phyloP scores from a whole-genome alignment of 2,329 filamentous ascomycete species.

The Geosmithia flava region DNA sequence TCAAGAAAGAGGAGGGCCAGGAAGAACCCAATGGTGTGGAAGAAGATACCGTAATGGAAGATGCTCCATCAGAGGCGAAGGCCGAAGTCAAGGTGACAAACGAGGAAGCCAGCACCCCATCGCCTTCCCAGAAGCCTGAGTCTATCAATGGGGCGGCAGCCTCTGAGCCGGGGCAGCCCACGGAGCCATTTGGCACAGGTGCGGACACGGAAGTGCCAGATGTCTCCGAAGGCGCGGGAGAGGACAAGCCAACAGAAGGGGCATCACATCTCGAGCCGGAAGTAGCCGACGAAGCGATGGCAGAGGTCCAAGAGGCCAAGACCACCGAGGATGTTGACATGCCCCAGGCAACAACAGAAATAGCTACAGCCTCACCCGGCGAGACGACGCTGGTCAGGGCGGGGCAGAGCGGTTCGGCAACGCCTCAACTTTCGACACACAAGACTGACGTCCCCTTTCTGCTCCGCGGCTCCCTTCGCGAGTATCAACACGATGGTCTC shows the following conservation, averaged over 20 bases:
- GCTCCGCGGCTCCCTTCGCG: conserved; percentile 75
- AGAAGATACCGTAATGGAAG: conserved; percentile 11
- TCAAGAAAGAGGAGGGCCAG: conserved; percentile 18
- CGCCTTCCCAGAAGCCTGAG: background rate
- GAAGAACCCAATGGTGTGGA: conserved; percentile 18
- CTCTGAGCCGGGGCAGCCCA: background rate
- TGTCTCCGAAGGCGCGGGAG: background rate
- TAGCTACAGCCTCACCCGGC: background rate
- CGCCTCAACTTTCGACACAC: conserved; percentile 12
- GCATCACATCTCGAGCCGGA: background rate
- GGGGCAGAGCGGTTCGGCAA: background rate
- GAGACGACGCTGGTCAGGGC: background rate
- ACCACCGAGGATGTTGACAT: background rate
- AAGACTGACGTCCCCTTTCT: conserved; percentile 72
- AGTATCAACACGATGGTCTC: conserved; percentile 93
- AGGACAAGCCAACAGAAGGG: background rate
- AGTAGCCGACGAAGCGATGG: background rate
- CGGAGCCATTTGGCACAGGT: background rate
- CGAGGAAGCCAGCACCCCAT: background rate
- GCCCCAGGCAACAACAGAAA: background rate
- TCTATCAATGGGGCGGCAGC: background rate
- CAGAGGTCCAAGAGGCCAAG: background rate
- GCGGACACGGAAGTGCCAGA: background rate
- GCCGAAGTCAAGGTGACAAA: background rate
- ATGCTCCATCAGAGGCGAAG: conserved; percentile 1